Conservation (phyloP, 345 rosid species). For the Gossypium herbaceum region DNA sequence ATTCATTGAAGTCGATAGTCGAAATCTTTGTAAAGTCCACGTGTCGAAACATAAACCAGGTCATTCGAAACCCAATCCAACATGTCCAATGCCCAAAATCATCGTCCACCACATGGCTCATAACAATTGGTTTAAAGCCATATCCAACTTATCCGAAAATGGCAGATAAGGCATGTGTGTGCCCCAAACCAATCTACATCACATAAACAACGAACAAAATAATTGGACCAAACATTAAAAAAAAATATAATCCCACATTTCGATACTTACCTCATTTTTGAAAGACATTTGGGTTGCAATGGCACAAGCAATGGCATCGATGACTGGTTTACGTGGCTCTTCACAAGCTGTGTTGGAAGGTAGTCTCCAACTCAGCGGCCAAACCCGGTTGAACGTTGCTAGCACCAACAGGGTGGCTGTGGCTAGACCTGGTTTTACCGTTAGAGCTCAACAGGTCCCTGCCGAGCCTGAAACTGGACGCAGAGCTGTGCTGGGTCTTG, state of each 20-base stretch:
- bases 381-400: conserved; percentile 36
- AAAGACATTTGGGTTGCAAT: conserved; percentile 15
- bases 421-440: conserved; percentile 36
- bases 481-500: conserved; percentile 62
- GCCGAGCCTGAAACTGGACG: conserved; percentile 65
- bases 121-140: conserved; percentile 30
- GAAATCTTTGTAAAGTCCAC: conserved; percentile 20
- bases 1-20: background rate
- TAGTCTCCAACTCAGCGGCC: conserved; percentile 54
- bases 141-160: conserved; percentile 53
- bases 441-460: conserved; percentile 56
- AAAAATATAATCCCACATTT: conserved; percentile 33
- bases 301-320: conserved; percentile 76
- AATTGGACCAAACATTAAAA: background rate
- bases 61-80: conserved; percentile 27
- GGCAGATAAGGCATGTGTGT: conserved; percentile 43
- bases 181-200: conserved; percentile 40
- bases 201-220: conserved; percentile 24
- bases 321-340: conserved; percentile 65
- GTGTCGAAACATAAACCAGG: conserved; percentile 23
- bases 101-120: conserved; percentile 3
- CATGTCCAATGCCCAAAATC: conserved; percentile 20
- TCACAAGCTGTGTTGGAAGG: conserved; percentile 70
- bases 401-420: conserved; percentile 29
- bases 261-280: conserved; percentile 3